Evolutionary conservation across 2,329 filamentous ascomycete genomes (phyloP).

Genomic region (Aphanocladium album): DNA sequence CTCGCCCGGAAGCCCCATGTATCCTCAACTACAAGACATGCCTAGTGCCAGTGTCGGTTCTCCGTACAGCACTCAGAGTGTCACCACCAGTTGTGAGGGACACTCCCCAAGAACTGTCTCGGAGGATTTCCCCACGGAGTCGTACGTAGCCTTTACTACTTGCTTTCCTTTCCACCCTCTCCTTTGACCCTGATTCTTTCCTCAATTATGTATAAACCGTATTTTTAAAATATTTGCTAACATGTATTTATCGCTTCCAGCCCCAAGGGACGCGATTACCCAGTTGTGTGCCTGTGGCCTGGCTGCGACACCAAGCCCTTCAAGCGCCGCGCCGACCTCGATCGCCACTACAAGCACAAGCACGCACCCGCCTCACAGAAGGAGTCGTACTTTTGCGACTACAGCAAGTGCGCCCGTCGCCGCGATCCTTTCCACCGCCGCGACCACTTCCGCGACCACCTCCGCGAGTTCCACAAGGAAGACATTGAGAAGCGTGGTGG

Average conservation of each 20-base stretch:
- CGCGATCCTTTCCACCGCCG: constrained; percentile 45
- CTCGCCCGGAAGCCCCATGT: constrained; percentile 12
- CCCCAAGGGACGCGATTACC: constrained; percentile 25
- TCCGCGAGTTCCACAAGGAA: constrained; percentile 51
- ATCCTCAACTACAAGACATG: constrained; percentile 11
- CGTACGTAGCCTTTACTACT: constrained; percentile 8
- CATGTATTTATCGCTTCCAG: constrained; percentile 7
- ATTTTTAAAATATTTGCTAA: constrained; percentile 12
- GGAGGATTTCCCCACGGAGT: constrained; percentile 13
- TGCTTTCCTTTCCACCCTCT: background rate
- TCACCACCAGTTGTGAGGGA: constrained; percentile 15
- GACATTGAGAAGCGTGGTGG: constrained; percentile 45
- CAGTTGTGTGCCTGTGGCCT: constrained; percentile 33
- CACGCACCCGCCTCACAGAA: constrained; percentile 40
- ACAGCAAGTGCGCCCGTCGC: constrained; percentile 41
- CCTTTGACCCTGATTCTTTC: background rate
- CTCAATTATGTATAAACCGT: background rate
- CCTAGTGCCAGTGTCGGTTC: constrained; percentile 9
- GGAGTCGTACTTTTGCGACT: constrained; percentile 46
- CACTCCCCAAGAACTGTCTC: constrained; percentile 14
- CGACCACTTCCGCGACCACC: constrained; percentile 54
- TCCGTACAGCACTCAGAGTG: constrained; percentile 17
- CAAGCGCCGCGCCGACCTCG: constrained; percentile 49
- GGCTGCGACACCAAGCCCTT: constrained; percentile 43
- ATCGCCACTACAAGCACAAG: constrained; percentile 46